phyloP scores from a whole-genome alignment of 2,329 filamentous ascomycete genomes.

The Ilyonectria mors-panacis region DNA sequence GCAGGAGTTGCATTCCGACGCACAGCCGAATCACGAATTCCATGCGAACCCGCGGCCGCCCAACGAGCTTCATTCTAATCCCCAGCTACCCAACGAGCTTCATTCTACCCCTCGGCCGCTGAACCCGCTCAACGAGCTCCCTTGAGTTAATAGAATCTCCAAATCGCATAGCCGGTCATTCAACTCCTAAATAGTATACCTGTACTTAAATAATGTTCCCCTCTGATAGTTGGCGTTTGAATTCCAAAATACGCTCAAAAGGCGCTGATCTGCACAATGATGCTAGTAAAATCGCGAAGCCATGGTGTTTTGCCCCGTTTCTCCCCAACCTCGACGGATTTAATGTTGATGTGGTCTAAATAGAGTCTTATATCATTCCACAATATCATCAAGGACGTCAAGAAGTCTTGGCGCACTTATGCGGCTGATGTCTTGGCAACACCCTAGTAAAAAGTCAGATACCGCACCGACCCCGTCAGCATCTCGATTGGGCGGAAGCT shows the following conservation, averaged over 20 bases:
- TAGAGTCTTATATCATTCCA: background rate
- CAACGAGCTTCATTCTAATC: background rate
- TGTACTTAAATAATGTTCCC: background rate
- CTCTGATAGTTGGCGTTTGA: background rate
- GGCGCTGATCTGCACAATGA: background rate
- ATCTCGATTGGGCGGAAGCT: background rate
- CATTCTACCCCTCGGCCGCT: background rate
- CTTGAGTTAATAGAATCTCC: background rate
- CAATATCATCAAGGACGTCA: background rate
- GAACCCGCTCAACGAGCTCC: background rate
- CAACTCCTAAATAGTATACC: background rate
- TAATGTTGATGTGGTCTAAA: background rate
- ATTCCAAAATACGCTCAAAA: background rate
- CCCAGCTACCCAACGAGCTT: background rate
- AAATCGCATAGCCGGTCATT: background rate
- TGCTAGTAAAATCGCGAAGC: background rate
- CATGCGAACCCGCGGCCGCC: background rate
- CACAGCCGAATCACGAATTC: background rate
- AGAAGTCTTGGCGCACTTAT: conserved; percentile 2
- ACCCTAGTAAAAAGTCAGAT: background rate
- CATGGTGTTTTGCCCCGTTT: background rate
- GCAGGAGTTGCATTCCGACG: conserved; percentile 20
- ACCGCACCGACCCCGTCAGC: background rate
- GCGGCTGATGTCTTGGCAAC: conserved; percentile 2
- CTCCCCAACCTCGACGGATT: background rate